Evolutionary conservation across 176 grass and related monocot species (phyloP), one percentile per base, ranked within the genome.

Genomic region (Ampelocalamus luodianensis): DNA sequence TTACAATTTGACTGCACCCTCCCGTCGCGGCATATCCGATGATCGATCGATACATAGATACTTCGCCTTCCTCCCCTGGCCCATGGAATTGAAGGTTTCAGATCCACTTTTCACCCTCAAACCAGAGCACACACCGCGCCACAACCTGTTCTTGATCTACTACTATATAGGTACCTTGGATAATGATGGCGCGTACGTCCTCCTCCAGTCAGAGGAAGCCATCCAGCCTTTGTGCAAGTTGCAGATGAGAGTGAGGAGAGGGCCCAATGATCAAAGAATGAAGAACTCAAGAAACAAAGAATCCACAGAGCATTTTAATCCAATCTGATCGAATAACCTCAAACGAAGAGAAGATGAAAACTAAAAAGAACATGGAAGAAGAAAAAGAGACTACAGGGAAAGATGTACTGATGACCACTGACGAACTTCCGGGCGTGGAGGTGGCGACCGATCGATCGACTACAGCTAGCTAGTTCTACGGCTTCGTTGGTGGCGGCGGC

Each of bases 241-340:
- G n/a, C n/a, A n/a, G n/a, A n/a, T n/a, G n/a, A n/a, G n/a, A n/a
- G n/a, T n/a, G n/a, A n/a, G n/a, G n/a, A n/a, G n/a, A n/a, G n/a
- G n/a, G n/a, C n/a, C n/a, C n/a, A n/a, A n/a, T n/a, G n/a, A n/a
- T n/a, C n/a, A n/a, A n/a, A n/a, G n/a, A n/a, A n/a, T n/a, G n/a
- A n/a, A n/a, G n/a, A n/a, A n/a, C n/a, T n/a, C n/a, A n/a, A n/a
- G n/a, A n/a, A n/a, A n/a, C n/a, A n/a, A n/a, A n/a, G n/a, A 10
- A 89, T 91, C 74, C 72, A 23, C 10, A 62, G 43, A 83, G 86
- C 79, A 63, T 71, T 58, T 71, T 80, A 94, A 87, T 89, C 70
- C 74, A 88, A 85, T 80, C 86, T 29, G 68, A 91, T 76, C 87
- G 49, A 90, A 65, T 77, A 80, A 72, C 85, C 26, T 69, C 63